These are phyloP conservation scores for Violaceomyces palustris DNA, from an alignment of 1,284 basidiomycete genomes.

Conservation along the genomic window DNA sequence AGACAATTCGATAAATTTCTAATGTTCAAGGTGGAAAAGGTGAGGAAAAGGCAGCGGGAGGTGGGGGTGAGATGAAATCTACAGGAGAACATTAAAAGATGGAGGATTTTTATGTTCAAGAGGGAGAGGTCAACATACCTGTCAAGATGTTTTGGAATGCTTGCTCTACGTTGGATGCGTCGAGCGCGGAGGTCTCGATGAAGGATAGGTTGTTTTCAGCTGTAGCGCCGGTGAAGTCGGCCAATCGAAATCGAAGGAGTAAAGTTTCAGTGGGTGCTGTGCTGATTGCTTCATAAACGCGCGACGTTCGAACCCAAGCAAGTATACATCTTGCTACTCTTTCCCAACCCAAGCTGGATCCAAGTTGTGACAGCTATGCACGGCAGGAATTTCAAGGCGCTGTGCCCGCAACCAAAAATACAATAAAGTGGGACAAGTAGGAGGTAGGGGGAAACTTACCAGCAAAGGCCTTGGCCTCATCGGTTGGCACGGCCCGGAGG, in stretches of 20 bases:
- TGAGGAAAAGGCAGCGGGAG: too few species aligned
- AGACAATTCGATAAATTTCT: conserved; percentile 54
- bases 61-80: too few species aligned
- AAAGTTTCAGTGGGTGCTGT: too few species aligned
- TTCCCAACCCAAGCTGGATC: too few species aligned
- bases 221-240: conserved; percentile 48
- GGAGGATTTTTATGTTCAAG: too few species aligned
- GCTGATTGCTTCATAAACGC: too few species aligned
- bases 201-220: conserved; percentile 74
- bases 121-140: conserved; percentile 59
- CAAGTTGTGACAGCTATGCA: too few species aligned
- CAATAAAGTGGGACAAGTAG: background rate
- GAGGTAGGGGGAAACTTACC: conserved; percentile 18
- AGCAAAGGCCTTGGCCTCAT: conserved; percentile 56
- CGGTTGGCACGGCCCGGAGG: conserved; percentile 88
- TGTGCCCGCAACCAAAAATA: too few species aligned
- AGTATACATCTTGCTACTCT: background rate
- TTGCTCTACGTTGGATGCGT: conserved; percentile 91
- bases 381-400: too few species aligned
- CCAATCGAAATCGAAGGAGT: too few species aligned
- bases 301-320: background rate
- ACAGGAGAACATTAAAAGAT: too few species aligned
- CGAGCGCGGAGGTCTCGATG: conserved; percentile 98
- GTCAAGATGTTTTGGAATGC: conserved; percentile 94
- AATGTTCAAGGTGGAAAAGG: too few species aligned